Conservation (phyloP, 176 grass and related monocot species). For the Oryza rufipogon region DNA sequence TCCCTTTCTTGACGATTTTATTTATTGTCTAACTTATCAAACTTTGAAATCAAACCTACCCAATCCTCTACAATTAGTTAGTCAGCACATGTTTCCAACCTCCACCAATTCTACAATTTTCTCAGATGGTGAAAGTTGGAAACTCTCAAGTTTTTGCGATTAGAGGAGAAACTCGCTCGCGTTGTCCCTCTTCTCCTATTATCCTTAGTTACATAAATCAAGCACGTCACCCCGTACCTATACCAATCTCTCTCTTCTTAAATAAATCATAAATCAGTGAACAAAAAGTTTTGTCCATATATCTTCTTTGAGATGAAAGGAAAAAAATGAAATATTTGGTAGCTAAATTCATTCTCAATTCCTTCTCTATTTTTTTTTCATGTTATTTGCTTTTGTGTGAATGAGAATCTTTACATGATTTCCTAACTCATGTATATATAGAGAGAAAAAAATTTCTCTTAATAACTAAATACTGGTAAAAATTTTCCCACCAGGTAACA, state of each 20-base stretch:
- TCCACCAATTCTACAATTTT: background rate
- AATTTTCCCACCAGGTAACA: no score
- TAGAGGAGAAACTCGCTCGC: background rate
- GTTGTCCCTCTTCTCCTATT: no score
- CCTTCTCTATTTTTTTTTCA: background rate
- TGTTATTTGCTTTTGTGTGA: background rate
- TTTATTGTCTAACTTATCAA: background rate
- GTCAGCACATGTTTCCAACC: background rate
- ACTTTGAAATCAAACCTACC: background rate
- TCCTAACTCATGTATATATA: no score
- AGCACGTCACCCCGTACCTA: accelerated
- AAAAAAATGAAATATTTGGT: background rate
- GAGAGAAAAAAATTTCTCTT: no score
- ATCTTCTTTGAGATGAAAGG: background rate
- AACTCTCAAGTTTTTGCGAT: background rate
- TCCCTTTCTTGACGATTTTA: background rate
- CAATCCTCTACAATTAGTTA: background rate
- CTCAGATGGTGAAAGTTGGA: background rate
- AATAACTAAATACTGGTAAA: no score
- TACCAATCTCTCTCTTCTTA: background rate
- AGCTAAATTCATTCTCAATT: background rate
- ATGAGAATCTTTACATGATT: no score
- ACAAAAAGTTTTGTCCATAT: background rate
- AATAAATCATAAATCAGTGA: background rate
- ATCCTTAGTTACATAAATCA: no score